Evolutionary conservation across 2,329 filamentous ascomycete species (phyloP), one percentile per base, ranked within the genome.

Genomic region (Ascochyta clinopodiicola): DNA sequence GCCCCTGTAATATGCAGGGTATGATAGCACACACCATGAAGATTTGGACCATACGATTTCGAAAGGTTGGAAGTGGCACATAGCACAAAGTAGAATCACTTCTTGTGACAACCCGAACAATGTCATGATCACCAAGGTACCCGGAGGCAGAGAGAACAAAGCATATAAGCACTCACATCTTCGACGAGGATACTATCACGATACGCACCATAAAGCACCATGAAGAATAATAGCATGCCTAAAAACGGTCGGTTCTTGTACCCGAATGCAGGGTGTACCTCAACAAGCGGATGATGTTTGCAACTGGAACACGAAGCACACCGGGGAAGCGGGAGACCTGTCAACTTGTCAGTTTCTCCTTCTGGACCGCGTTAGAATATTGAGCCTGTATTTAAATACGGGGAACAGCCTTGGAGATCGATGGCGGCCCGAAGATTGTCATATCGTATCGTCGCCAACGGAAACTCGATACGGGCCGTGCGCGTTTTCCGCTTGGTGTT

Each of bases 291-390:
- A 45, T 10, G 7, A 25, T 21, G 36, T 38, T 51, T 46, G 42
- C 19, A 38, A 22, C 24, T 27, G 32, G 10, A 21, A 25, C 17
- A 19, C 37, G 36, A 37, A 31, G 32, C 27, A 13, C 31, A 43
- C 46, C 46, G 42, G 52, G 52, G 36, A 51, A 43, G 52, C 37
- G 43, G 52, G 31, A 43, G 24, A 19, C 40, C 31, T 46, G 40
- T 56, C 42, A 39, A 43, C 22, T 32, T 47, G 46, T 46, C 36
- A 38, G 19, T 4, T 42, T n/a, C 13, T n/a, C 31, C 32, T 38
- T 31, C 35, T 31, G 35, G 45, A 17, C 40, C 24, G 32, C 47
- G 36, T 45, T 36, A 32, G 43, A 37, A 21, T 8, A 38, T 15
- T 24, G 35, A 32, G 43, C 36, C 42, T 19, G 36, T 27, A 42